These are phyloP conservation scores for Monosporascus sp. DNA, from an alignment of 2,329 filamentous ascomycete genomes.

Conservation along the genomic window DNA sequence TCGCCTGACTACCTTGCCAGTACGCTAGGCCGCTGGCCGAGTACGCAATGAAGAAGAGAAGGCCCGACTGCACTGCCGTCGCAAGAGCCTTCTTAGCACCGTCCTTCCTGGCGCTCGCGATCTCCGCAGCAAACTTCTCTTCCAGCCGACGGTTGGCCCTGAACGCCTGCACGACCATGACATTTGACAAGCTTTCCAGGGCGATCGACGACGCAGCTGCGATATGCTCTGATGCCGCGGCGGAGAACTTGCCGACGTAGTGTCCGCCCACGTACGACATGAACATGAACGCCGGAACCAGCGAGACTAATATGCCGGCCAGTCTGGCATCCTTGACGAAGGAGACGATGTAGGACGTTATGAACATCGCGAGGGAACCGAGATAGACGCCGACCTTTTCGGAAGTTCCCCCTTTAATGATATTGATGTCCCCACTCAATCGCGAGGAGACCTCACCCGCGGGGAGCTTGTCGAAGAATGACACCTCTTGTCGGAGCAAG, in stretches of 20 bases:
- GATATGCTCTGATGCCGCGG: conserved; percentile 39
- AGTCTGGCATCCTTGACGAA: conserved; percentile 55
- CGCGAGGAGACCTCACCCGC: conserved; percentile 53
- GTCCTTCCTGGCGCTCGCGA: conserved; percentile 40
- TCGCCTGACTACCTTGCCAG: conserved; percentile 53
- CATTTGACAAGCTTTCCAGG: conserved; percentile 47
- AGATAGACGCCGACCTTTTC: conserved; percentile 59
- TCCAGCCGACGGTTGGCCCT: conserved; percentile 47
- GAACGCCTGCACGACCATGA: conserved; percentile 51
- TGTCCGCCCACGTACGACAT: conserved; percentile 49
- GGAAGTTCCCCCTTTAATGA: conserved; percentile 53
- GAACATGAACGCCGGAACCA: conserved; percentile 50
- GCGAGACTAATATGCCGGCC: conserved; percentile 51
- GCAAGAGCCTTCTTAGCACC: conserved; percentile 52
- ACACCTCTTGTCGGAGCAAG: conserved; percentile 50
- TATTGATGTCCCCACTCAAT: conserved; percentile 54
- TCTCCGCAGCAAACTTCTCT: conserved; percentile 42
- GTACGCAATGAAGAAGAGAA: conserved; percentile 63
- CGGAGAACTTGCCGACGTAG: conserved; percentile 41
- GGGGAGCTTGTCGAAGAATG: conserved; percentile 52
- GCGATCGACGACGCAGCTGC: conserved; percentile 51
- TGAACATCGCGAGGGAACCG: conserved; percentile 51
- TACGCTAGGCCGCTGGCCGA: conserved; percentile 60
- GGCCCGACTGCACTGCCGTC: conserved; percentile 52
- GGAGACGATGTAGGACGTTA: conserved; percentile 55